Conservation (phyloP, 768 basidiomycete genomes). For the Dioszegia hungarica region DNA sequence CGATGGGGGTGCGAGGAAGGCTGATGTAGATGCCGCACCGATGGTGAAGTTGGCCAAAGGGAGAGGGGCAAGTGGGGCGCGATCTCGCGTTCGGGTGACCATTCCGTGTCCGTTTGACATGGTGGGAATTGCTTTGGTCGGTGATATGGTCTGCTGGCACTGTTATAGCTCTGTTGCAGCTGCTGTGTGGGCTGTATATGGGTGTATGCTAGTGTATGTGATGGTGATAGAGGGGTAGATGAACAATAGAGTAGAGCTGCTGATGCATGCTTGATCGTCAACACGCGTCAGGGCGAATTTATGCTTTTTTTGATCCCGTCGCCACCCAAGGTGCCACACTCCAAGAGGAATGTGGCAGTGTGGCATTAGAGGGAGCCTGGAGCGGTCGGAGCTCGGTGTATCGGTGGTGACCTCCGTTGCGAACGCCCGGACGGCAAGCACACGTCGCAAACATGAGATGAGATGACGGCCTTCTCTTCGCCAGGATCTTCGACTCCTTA, state of each 20-base stretch:
- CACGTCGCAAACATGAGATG: no score
- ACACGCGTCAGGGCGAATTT: background rate
- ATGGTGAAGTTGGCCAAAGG: background rate
- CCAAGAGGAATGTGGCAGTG: background rate
- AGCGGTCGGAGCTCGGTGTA: no score
- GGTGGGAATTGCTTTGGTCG: background rate
- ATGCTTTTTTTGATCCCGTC: background rate
- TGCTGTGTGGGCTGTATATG: background rate
- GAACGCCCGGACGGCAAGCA: no score
- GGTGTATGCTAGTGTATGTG: no score
- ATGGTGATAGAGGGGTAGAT: no score
- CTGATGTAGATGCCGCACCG: no score
- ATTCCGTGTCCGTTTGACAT: background rate
- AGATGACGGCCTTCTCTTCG: no score
- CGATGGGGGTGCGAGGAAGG: background rate
- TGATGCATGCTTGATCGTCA: background rate
- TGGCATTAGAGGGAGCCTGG: no score
- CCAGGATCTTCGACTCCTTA: no score
- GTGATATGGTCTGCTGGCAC: background rate
- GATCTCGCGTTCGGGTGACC: background rate
- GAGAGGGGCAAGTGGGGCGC: background rate
- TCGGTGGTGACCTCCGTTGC: no score
- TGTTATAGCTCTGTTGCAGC: background rate
- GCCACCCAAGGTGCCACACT: background rate
- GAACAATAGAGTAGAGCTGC: background rate